Conservation (phyloP, 2,329 filamentous ascomycete genomes). For the Pezicula carpinea region DNA sequence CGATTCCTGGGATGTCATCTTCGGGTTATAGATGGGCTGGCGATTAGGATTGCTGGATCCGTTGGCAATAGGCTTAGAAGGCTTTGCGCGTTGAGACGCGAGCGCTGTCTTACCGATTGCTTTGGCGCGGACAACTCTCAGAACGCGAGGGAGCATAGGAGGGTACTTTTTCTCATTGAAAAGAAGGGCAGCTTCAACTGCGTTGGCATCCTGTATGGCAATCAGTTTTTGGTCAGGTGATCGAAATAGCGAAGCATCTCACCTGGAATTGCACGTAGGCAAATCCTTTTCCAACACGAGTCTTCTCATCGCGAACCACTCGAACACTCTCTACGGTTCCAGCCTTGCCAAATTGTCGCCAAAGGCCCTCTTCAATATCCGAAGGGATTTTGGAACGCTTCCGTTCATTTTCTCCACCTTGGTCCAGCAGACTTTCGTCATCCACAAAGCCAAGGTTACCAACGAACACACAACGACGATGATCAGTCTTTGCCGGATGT, state of each 20-base stretch:
- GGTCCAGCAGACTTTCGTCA: slow-evolving; percentile 70
- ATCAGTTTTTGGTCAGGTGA: slow-evolving; percentile 13
- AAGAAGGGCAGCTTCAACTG: slow-evolving; percentile 85
- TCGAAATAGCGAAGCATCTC: slow-evolving; percentile 25
- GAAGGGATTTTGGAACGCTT: slow-evolving; percentile 71
- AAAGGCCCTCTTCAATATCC: slow-evolving; percentile 90
- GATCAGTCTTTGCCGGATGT: slow-evolving; percentile 76
- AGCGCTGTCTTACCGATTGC: slow-evolving; percentile 34
- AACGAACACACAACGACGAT: slow-evolving; percentile 90
- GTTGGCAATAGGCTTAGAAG: slow-evolving; percentile 10
- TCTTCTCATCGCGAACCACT: slow-evolving; percentile 83
- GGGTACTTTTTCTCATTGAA: slow-evolving; percentile 90
- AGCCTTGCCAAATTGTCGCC: slow-evolving; percentile 71
- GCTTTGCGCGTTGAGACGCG: slow-evolving; percentile 10
- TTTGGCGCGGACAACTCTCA: slow-evolving; percentile 77
- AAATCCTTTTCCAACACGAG: slow-evolving; percentile 91
- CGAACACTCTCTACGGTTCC: slow-evolving; percentile 91
- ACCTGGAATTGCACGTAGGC: slow-evolving; percentile 94
- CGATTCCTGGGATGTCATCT: slow-evolving; percentile 64
- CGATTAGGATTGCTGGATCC: slow-evolving; percentile 33
- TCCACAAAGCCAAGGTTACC: slow-evolving; percentile 96
- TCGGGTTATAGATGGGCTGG: slow-evolving; percentile 55
- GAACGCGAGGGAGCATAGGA: slow-evolving; percentile 81
- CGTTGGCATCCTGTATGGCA: slow-evolving; percentile 62
- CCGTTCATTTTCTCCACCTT: slow-evolving; percentile 63